Evolutionary conservation across 306 rosid genomes (phyloP).

Genomic region (Casuarina equisetifolia): DNA sequence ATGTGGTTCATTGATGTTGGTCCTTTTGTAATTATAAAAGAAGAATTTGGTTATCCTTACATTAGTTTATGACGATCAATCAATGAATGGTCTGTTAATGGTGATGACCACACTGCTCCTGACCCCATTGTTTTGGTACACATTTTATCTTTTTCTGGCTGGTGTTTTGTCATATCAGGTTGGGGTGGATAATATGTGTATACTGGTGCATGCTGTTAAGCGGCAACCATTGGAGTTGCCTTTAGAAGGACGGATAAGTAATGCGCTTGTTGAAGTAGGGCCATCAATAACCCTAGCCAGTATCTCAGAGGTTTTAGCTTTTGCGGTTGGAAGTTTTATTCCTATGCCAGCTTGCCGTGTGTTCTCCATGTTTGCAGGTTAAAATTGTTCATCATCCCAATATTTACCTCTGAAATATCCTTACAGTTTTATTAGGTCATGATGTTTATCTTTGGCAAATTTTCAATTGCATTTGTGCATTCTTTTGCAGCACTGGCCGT

Average conservation of each 20-base stretch:
- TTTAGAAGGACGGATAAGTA: conserved; percentile 89
- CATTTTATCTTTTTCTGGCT: neutral
- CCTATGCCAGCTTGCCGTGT: conserved; percentile 99
- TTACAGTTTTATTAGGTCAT: conserved; percentile 23
- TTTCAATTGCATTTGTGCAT: conserved; percentile 33
- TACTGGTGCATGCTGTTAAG: conserved; percentile 92
- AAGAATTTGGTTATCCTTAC: neutral
- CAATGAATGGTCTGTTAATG: neutral
- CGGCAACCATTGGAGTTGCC: conserved; percentile 82
- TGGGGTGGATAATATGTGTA: conserved; percentile 99
- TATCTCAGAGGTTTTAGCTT: conserved; percentile 92
- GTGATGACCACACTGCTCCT: neutral
- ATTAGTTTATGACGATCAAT: neutral
- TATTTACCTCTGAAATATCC: conserved; percentile 14
- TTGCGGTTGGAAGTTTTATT: conserved; percentile 96
- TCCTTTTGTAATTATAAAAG: neutral
- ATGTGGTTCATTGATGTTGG: neutral
- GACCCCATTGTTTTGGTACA: neutral
- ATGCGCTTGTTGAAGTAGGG: conserved; percentile 97
- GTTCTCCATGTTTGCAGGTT: conserved; percentile 99
- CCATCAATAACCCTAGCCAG: conserved; percentile 98
- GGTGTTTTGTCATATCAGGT: conserved; percentile 48
- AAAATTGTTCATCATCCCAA: conserved; percentile 8
- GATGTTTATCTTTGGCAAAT: conserved; percentile 14
- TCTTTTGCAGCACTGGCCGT: conserved; percentile 88